Evolutionary conservation across 2,329 filamentous ascomycete genomes (phyloP).

Genomic region (Capronia americana): DNA sequence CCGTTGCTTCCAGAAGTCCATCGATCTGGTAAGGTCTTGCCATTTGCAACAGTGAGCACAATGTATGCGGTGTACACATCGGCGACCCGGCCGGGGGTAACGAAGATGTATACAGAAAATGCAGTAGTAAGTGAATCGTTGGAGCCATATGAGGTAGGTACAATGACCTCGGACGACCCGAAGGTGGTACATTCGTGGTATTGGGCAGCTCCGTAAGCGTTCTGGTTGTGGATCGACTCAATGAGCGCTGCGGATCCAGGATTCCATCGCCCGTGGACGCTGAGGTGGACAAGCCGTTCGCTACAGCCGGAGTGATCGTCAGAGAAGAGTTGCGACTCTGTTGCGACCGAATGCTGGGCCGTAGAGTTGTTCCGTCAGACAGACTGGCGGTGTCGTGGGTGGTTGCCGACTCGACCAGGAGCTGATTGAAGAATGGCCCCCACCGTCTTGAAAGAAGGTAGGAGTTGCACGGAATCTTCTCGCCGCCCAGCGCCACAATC

Average conservation of each 20-base stretch:
- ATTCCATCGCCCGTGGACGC: conserved; percentile 19
- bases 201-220: conserved; percentile 58
- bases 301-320: conserved; percentile 73
- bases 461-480: conserved; percentile 92
- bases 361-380: conserved; percentile 73
- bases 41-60: conserved; percentile 93
- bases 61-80: conserved; percentile 90
- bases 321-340: conserved; percentile 72
- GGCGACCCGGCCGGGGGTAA: conserved; percentile 77
- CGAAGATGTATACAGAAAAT: conserved; percentile 92
- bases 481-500: conserved; percentile 86
- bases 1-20: conserved; percentile 87
- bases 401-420: conserved; percentile 78
- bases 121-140: conserved; percentile 86
- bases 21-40: conserved; percentile 92
- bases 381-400: conserved; percentile 64
- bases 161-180: conserved; percentile 78
- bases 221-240: conserved; percentile 38
- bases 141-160: conserved; percentile 92
- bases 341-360: conserved; percentile 61
- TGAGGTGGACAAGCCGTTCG: conserved; percentile 39
- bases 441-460: conserved; percentile 84
- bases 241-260: conserved; percentile 37
- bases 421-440: conserved; percentile 94
- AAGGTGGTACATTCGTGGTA: conserved; percentile 59